Evolutionary conservation across 208 protist species (phyloP), one percentile per base, ranked within the genome.

Genomic region (Vickermania ingenoplastis): DNA sequence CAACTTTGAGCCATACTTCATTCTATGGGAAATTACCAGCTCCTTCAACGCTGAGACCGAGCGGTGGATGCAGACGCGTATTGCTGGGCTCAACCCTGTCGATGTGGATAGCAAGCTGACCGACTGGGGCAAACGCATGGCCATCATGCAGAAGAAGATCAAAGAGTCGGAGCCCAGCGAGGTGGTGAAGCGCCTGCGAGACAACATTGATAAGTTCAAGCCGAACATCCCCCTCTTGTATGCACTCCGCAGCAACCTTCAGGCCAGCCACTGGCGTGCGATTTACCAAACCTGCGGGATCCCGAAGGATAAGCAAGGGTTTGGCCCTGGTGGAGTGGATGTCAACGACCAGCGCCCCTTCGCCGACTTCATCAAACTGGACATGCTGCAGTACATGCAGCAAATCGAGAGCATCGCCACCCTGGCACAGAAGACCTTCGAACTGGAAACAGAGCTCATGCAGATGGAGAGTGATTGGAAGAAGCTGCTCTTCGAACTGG

Each of bases 401-500:
- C 72, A 81, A 52, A 91, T 97, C 53, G 86, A 97, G 63, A 77
- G 79, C 54, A 88, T 96, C 50, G 81, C 88, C 22, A 71, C 84
- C 1, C 77, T 92, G 14, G 87, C 91, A 23, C 77, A 95, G 53
- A 96, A 95, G 71, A 89, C 92, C 53, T 90, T 81, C 69, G 82
- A 95, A 63, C 69, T 97, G 41, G 88, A 97, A 70, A 85, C 88
- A 52, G 86, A 95, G 68, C 81, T 96, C 53, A 94, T 95, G 80
- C 74, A 72, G 52, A 95, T 96, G 89, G 87, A 93, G 69, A 67
- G 58, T n/a, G 93, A 97, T 61, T 97, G 93, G 94, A 94, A 94
- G 67, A 86, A 86, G 65, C 53, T 97, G 11, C 72, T 90, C 41
- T 97, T 98, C 59, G 92, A 98, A 57, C 79, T 96, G 65, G 89